Evolutionary conservation across 116 monocot genomes (phyloP).

Genomic region (Posidonia oceanica): DNA sequence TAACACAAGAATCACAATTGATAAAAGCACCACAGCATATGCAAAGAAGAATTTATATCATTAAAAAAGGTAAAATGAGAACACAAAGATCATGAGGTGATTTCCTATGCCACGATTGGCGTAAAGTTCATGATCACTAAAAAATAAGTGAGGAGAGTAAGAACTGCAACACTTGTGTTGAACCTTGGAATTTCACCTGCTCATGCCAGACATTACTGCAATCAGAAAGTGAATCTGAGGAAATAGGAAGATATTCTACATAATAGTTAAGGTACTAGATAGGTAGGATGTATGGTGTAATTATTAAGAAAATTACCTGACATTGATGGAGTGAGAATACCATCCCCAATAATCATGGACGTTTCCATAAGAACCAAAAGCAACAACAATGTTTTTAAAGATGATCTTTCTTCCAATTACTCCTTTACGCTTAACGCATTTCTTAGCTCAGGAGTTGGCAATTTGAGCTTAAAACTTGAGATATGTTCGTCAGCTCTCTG

Average conservation of each 20-base stretch:
- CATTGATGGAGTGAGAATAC: conserved; percentile 93
- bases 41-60: conserved; percentile 13
- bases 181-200: conserved; percentile 64
- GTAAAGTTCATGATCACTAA: neutral
- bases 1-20: conserved; percentile 48
- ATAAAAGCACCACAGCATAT: no score
- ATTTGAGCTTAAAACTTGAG: no score
- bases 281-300: no score
- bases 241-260: neutral
- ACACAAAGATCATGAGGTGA: no score
- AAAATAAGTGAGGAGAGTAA: no score
- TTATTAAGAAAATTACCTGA: no score
- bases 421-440: conserved; percentile 67
- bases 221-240: neutral
- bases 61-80: neutral
- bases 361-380: no score
- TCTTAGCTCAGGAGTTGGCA: conserved; percentile 78
- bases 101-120: neutral
- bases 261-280: no score
- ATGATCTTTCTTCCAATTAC: conserved; percentile 37
- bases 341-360: conserved; percentile 93
- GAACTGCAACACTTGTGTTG: no score
- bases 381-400: no score
- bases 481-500: no score
- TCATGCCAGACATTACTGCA: conserved; percentile 91